Evolutionary conservation across 208 protist species (phyloP), one percentile per base, ranked within the genome.

Genomic region (Trypanosoma brucei): DNA sequence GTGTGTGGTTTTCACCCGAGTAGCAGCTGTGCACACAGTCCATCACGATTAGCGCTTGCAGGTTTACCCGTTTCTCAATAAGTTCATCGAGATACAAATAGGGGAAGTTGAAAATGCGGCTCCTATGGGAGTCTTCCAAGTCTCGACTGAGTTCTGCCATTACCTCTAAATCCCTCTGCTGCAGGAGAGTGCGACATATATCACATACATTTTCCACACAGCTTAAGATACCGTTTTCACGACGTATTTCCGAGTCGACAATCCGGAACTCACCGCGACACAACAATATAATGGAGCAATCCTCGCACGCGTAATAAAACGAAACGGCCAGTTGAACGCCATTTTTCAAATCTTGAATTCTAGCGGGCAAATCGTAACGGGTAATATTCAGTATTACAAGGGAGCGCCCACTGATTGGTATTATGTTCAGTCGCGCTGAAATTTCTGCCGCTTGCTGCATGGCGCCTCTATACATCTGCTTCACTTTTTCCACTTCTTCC

Each of bases 231-330:
- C 45, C 56, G 14, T 48, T 52, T 35, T 39, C 65, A 40, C 14
- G 13, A 34, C 65, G 9, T 45, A 73, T 52, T 0, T 55, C 31
- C 13, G 64, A 51, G 2, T 54, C 59, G 33, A 81, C 72, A 8
- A 62, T 30, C 31, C 59, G 36, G 50, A 72, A 75, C 37, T 68
- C 50, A 34, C 76, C 70, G 53, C 64, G 59, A 73, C 70, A 79
- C 57, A 65, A 78, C 3, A 95, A 34, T 31, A 89, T 35, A 40
- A 94, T 52, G 5, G 68, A 63, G 64, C 88, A 92, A 55, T 81
- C 72, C 66, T 98, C 97, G 62, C 88, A 95, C 22, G 81, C 74
- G 51, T 86, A 86, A 66, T 92, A 66, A 40, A 95, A 72, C 86
- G 96, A 94, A 33, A 96, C 83, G 1, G 75, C 84, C 2, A 98